phyloP scores from a whole-genome alignment of 306 rosid genomes.

The Argentina anserina region DNA sequence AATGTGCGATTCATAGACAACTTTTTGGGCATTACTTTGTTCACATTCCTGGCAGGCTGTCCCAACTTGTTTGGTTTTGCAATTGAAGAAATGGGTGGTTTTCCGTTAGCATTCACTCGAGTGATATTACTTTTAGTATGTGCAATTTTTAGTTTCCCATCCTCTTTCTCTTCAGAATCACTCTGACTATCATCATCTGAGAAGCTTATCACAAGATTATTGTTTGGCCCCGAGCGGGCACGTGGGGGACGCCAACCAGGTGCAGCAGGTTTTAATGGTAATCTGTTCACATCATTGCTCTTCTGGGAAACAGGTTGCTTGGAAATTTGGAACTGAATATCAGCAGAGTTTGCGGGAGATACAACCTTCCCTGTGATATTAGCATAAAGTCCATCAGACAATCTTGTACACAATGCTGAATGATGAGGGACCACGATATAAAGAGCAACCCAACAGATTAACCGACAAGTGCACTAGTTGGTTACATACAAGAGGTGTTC shows the following conservation, averaged over 20 bases:
- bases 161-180: constrained; percentile 49
- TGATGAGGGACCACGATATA: not conserved
- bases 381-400: constrained; percentile 14
- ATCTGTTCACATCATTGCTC: constrained; percentile 39
- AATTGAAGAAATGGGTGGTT: constrained; percentile 41
- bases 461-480: not conserved
- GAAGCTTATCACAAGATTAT: constrained; percentile 83
- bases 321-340: constrained; percentile 30
- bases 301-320: constrained; percentile 40
- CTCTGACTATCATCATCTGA: constrained; percentile 94
- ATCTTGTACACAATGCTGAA: constrained; percentile 6
- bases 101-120: constrained; percentile 35
- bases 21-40: constrained; percentile 52
- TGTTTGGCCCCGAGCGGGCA: constrained; percentile 37
- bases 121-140: constrained; percentile 36
- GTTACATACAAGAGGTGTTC: not conserved
- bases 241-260: constrained; percentile 52
- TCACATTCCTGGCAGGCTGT: constrained; percentile 33
- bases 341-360: constrained; percentile 42
- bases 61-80: constrained; percentile 43
- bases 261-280: constrained; percentile 42
- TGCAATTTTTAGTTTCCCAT: constrained; percentile 30
- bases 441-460: not conserved
- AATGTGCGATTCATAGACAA: constrained; percentile 39
- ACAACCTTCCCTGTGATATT: constrained; percentile 29